Evolutionary conservation across 2,329 filamentous ascomycete genomes (phyloP), one percentile per base, ranked within the genome.

Genomic region (Cryoendolithus antarcticus): DNA sequence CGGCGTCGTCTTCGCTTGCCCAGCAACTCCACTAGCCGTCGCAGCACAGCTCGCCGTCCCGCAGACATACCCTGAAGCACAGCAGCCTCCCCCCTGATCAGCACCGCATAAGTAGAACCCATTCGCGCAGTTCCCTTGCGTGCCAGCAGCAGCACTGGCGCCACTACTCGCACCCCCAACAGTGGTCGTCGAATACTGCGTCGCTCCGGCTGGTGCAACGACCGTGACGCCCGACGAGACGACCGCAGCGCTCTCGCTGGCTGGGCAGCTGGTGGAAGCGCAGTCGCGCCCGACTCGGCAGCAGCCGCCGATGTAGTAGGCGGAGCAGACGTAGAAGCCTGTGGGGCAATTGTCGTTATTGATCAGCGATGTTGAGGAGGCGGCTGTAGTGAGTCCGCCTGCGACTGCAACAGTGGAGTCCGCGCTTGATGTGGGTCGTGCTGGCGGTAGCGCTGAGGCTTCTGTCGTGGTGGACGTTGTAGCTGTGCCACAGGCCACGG

Each of bases 241-340:
- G 2, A 86, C 74, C 1, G 78, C 82, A 0, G 77, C 81, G 2
- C 65, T 71, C 7, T 69, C 58, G 0, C 69, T 64, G 0, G 74
- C 62, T 0, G 84, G 82, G 52, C 89, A 96, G 4, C 80, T 83
- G 0, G 82, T 83, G 0, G 78, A 81, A 43, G 81, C 75, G 62
- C 89, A 96, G 62, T 93, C 74, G 12, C 88, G 76, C 2, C 86
- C 88, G 0, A 85, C 86, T 42, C 82, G 82, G 63, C 89, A 96
- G 65, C 89, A 96, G 12, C 86, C 86, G 9, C 83, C 86, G 2
- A 72, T 66, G 43, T 88, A 85, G 43, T 78, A 77, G 2, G 89
- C 89, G 2, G 80, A 75, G 61, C 89, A 96, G 37, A 85, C 80
- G 60, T 96, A 96, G 67, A 88, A 96, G 2, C 88, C 88, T 0